phyloP scores from a whole-genome alignment of 495 filamentous ascomycete species.

The Penicillium alfredii region DNA sequence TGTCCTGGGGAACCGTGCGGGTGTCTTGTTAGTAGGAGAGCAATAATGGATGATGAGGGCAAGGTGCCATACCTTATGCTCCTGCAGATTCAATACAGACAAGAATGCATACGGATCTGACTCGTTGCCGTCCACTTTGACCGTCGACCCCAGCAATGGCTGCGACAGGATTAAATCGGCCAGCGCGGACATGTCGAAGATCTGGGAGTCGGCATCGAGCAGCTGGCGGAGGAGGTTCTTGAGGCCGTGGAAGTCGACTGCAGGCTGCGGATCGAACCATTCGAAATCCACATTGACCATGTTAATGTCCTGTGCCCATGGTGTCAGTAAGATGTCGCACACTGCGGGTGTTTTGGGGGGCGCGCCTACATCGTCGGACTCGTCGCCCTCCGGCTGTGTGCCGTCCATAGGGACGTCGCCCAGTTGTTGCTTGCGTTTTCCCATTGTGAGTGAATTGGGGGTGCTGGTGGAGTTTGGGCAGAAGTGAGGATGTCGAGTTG shows the following conservation, averaged over 20 bases:
- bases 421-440: slow-evolving; percentile 47
- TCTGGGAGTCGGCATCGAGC: slow-evolving; percentile 78
- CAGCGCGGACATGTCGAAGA: slow-evolving; percentile 82
- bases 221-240: slow-evolving; percentile 88
- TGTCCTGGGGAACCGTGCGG: slow-evolving; percentile 53
- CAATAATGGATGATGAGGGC: too few relatives aligned
- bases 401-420: slow-evolving; percentile 42
- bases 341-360: neutral
- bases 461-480: slow-evolving; percentile 1
- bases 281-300: slow-evolving; percentile 97
- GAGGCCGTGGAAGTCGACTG: slow-evolving; percentile 90
- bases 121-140: slow-evolving; percentile 92
- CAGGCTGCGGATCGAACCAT: slow-evolving; percentile 90
- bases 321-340: neutral
- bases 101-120: slow-evolving; percentile 93
- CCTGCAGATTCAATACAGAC: slow-evolving; percentile 77
- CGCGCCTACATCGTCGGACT: slow-evolving; percentile 40
- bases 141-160: slow-evolving; percentile 81
- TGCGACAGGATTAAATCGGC: slow-evolving; percentile 86
- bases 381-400: slow-evolving; percentile 25
- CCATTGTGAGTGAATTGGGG: slow-evolving; percentile 33
- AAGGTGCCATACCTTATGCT: slow-evolving; percentile 71
- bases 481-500: slow-evolving; percentile 12
- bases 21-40: slow-evolving; percentile 12
- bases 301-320: slow-evolving; percentile 61